Base-by-base conservation (phyloP, 805 yeast species). In the Candida nanaspora region DNA sequence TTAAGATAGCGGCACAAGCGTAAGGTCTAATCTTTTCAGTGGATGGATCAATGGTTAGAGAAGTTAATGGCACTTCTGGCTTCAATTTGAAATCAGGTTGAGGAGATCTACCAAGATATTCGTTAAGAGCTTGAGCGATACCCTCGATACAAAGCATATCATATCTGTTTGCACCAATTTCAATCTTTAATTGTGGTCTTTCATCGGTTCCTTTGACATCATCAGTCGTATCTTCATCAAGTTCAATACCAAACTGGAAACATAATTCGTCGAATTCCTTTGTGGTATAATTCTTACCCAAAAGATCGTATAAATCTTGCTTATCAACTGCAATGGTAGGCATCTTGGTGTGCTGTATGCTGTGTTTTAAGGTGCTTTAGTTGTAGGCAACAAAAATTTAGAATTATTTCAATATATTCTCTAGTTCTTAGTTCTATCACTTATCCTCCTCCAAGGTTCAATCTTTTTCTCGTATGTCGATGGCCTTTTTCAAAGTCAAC, bases 71-170 rank as follows among this genome's bases (percentile, higher is more conserved):
- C 33, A 68, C 70, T 32, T 79, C 74, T 36, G 81, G 78, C 32
- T 72, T 65, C 44, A 85, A 69, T 39, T 66, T 76, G 71, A 75
- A 91, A 25, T 66, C 62, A 39, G 98, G 96, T 33, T 83, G 69
- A 37, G 65, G 59, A 6, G 62, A 53, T 45, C 76, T 78, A 29
- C 94, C 95, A 53, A 91, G 71, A 59, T 86, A 93, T 61, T 89
- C 94, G 56, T 88, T 88, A 59, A 93, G 70, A 1, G 98, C 91
- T 59, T 87, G 94, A 1, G 97, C 88, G 63, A 93, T 88, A 59
- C 99, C 99, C 67, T 93, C 99, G 53, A 88, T 84, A 71, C 98
- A 94, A 50, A 93, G 78, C 89, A 93, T 80, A 63, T 93, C 99
- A 59, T 93, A 94, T 72, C 99, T 84, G 69, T 93, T 93, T 47